Evolutionary conservation across 768 basidiomycete genomes (phyloP), one percentile per base, ranked within the genome.

Genomic region (Calocybe gangraenosa): DNA sequence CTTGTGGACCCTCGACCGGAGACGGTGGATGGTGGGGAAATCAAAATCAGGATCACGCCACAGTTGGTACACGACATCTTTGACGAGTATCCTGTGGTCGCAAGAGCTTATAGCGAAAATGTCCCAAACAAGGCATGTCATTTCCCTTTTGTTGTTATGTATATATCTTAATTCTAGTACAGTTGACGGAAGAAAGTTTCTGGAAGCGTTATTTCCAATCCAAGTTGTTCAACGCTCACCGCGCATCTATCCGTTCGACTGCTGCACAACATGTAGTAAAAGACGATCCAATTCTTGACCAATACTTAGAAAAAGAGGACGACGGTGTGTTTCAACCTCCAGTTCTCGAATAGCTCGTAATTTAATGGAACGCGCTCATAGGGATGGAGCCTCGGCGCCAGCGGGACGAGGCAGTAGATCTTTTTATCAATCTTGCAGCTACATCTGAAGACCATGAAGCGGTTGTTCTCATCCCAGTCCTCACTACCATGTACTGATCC

Each of bases 161-260:
- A n/a, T 13, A 23, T 33, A 18, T 37, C 47, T 7, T 28, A 47
- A 44, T 28, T 22, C 13, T 28, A 18, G 31, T 38, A 18, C 60
- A 97, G 92, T 75, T 97, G 37, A 78, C 83, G 18, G 92, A 97
- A 65, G 84, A 82, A 47, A 84, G 89, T 57, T 99, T 99, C 61
- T 99, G 96, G 96, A 85, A 81, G 57, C 81, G 96, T 38, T 99
- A 97, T 69, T 96, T 99, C 63, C 87, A 91, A 57, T 95, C 92
- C 21, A 93, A 88, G 58, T 73, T 99, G 10, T 98, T 96, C 75
- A 90, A 97, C 59, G 84, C 87, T 2, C 92, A 98, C 63, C 84
- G 93, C 11, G 94, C 93, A 7, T 93, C 90, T 21, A 92, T 92
- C 48, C 84, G 90, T 47, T 92, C 85, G 19, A 83, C 87, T 14